Percentiles rank a stretch among this genome's conserved stretches.
These are phyloP conservation scores for Paramecium sonneborni DNA, from an alignment of 73 alveolate genomes.

Conservation along the genomic window DNA sequence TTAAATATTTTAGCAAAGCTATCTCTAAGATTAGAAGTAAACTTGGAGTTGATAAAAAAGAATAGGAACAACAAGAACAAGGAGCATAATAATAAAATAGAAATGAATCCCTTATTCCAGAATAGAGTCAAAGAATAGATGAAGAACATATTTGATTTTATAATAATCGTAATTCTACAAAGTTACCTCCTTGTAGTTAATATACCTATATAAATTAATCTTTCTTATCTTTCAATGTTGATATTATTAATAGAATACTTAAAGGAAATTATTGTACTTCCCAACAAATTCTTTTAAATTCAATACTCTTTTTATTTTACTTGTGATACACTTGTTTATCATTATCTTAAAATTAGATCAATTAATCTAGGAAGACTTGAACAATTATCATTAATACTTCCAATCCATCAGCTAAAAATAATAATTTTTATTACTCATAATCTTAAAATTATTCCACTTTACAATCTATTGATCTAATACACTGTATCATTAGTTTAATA, in stretches of 20 bases:
- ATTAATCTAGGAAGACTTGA: neutral
- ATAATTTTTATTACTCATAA: neutral
- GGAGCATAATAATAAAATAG: neutral
- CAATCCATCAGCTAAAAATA: slow-evolving; percentile 2
- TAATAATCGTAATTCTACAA: neutral
- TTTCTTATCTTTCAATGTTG: neutral
- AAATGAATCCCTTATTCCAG: neutral
- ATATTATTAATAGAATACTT: slow-evolving; percentile 64
- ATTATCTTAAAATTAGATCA: neutral
- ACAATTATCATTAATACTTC: neutral
- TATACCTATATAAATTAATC: neutral
- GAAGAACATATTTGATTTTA: neutral
- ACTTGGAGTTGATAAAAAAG: neutral
- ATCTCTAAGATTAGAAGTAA: neutral
- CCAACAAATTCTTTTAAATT: slow-evolving; percentile 62
- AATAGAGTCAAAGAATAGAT: neutral
- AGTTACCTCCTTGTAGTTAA: neutral
- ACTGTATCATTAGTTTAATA: neutral
- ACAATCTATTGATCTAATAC: slow-evolving; percentile 43
- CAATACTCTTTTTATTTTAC: neutral
- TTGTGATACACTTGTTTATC: neutral
- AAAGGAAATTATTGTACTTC: slow-evolving; percentile 67
- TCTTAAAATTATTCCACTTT: neutral
- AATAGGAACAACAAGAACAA: neutral
- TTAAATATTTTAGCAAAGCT: neutral